These are phyloP conservation scores for Aaosphaeria arxii DNA, from an alignment of 2,329 filamentous ascomycete genomes.

Conservation along the genomic window DNA sequence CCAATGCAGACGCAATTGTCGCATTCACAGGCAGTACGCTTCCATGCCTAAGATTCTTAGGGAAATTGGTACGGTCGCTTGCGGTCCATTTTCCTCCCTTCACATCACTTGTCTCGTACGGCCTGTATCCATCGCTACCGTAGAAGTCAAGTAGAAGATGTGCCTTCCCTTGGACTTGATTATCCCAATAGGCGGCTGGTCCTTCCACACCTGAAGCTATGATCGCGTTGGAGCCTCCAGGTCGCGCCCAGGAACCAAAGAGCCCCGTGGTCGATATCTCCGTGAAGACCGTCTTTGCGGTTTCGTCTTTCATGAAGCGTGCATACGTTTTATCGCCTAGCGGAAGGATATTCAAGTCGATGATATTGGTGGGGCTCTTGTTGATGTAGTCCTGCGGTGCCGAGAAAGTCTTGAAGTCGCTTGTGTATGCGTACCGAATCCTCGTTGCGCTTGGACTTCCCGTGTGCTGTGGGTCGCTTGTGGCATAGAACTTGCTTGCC, in stretches of 20 bases:
- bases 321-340: slow-evolving; percentile 45
- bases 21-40: slow-evolving; percentile 49
- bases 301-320: slow-evolving; percentile 57
- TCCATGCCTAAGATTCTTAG: slow-evolving; percentile 51
- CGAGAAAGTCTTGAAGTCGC: slow-evolving; percentile 54
- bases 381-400: slow-evolving; percentile 52
- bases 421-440: slow-evolving; percentile 56
- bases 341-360: slow-evolving; percentile 57
- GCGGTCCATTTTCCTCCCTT: slow-evolving; percentile 48
- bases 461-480: slow-evolving; percentile 49
- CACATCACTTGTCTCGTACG: slow-evolving; percentile 47
- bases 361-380: slow-evolving; percentile 47
- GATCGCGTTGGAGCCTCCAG: slow-evolving; percentile 42
- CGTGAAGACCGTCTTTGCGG: slow-evolving; percentile 50
- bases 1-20: slow-evolving; percentile 43
- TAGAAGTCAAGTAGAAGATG: slow-evolving; percentile 48
- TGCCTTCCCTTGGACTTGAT: slow-evolving; percentile 27
- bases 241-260: slow-evolving; percentile 52
- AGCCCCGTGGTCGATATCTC: slow-evolving; percentile 50
- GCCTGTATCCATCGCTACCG: slow-evolving; percentile 48
- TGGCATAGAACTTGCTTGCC: slow-evolving; percentile 46
- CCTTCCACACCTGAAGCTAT: slow-evolving; percentile 37
- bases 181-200: slow-evolving; percentile 33
- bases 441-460: slow-evolving; percentile 42
- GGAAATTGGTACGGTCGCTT: slow-evolving; percentile 43